Percentiles rank a stretch among this genome's conserved stretches.
Evolutionary conservation across 129 eudicot genomes (phyloP).

Genomic region (Oenanthe sinensis): DNA sequence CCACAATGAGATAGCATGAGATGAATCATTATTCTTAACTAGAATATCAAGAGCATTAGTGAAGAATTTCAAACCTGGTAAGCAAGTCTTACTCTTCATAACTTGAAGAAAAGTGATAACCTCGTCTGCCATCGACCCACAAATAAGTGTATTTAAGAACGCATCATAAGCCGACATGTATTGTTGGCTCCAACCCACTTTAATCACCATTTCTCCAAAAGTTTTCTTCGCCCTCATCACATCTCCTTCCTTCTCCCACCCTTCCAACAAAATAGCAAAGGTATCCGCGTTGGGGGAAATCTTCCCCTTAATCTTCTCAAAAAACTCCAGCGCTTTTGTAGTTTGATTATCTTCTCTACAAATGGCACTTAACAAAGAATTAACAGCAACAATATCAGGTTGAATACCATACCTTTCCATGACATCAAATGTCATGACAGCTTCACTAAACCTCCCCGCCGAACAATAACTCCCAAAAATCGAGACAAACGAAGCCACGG

Average conservation of each 20-base stretch:
- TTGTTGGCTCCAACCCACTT: conserved; percentile 64
- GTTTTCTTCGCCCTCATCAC: conserved; percentile 51
- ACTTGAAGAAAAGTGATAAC: conserved; percentile 63
- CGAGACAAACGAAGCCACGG: conserved; percentile 53
- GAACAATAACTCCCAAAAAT: conserved; percentile 70
- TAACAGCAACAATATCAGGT: conserved; percentile 64
- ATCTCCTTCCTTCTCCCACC: conserved; percentile 75
- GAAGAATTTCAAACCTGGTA: conserved; percentile 82
- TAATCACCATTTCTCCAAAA: conserved; percentile 83
- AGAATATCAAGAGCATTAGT: conserved; percentile 65
- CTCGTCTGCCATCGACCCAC: conserved; percentile 45
- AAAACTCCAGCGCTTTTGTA: conserved; percentile 42
- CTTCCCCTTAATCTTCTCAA: conserved; percentile 49
- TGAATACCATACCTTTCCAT: conserved; percentile 63
- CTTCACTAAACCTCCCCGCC: conserved; percentile 54
- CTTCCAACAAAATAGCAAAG: conserved; percentile 67
- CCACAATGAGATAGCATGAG: conserved; percentile 58
- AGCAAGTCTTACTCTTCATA: conserved; percentile 71
- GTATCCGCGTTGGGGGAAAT: conserved; percentile 70
- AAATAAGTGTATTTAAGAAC: conserved; percentile 57
- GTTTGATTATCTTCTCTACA: conserved; percentile 49
- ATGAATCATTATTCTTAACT: conserved; percentile 49
- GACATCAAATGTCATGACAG: conserved; percentile 61
- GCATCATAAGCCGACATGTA: conserved; percentile 66
- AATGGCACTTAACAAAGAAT: conserved; percentile 63